Conservation (phyloP, 352 stramenopile genomes). For the Pythium sp. region DNA sequence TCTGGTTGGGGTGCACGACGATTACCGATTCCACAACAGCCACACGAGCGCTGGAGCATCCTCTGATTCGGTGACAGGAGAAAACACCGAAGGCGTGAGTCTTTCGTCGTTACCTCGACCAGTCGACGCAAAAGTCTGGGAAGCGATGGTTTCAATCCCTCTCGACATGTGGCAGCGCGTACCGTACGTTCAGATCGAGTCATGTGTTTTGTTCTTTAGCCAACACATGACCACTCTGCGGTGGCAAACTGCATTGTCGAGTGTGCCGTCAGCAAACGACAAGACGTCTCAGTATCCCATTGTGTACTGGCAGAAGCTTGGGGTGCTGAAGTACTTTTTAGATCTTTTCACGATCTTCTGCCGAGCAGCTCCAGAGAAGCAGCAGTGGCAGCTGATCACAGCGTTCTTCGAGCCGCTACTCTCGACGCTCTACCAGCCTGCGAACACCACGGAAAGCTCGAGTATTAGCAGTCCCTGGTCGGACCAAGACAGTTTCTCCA, state of each 20-base stretch:
- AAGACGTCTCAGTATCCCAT: conserved; percentile 36
- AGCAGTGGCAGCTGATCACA: conserved; percentile 69
- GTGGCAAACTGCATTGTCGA: conserved; percentile 41
- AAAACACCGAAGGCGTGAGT: conserved; percentile 9
- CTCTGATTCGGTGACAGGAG: conserved; percentile 11
- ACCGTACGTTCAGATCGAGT: conserved; percentile 37
- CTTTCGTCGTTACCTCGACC: conserved; percentile 40
- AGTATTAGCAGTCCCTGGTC: conserved; percentile 67
- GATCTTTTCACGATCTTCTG: conserved; percentile 77
- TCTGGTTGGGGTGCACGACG: conserved; percentile 75
- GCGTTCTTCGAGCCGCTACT: conserved; percentile 79
- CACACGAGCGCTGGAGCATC: conserved; percentile 16
- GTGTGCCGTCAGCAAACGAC: conserved; percentile 4
- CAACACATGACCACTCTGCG: conserved; percentile 60
- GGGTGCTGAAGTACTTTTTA: conserved; percentile 73
- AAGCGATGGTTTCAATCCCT: conserved; percentile 54
- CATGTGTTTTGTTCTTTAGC: conserved; percentile 53
- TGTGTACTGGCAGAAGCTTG: conserved; percentile 66
- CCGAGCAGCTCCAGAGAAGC: conserved; percentile 47
- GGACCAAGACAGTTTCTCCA: conserved; percentile 68
- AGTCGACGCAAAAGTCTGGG: conserved; percentile 66
- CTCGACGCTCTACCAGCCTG: conserved; percentile 75
- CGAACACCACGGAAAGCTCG: conserved; percentile 65
- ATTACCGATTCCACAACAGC: conserved; percentile 66
- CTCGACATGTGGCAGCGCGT: conserved; percentile 44